A percentile compares a stretch with the other conserved stretches of the same genome.
phyloP scores from a whole-genome alignment of 306 rosid species.

The Potentilla sterilis region DNA sequence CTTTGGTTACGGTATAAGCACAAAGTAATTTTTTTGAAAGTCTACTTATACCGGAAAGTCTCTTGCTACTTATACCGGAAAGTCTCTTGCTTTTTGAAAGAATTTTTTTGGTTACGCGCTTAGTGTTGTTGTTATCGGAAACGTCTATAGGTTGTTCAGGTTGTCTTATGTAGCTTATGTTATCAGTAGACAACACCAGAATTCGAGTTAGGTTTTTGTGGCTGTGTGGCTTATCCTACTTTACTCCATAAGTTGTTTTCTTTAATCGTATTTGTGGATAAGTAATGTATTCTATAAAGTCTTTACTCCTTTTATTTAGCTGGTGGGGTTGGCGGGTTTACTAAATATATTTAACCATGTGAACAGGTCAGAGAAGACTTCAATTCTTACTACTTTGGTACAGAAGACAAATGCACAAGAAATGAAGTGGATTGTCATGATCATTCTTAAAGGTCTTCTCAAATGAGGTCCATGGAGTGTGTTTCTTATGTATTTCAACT shows the following conservation, averaged over 20 bases:
- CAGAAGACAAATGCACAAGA: constrained; percentile 87
- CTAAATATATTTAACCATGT: constrained; percentile 22
- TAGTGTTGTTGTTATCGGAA: background rate
- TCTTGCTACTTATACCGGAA: no score
- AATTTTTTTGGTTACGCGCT: no score
- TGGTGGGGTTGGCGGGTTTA: no score
- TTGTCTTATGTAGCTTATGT: background rate
- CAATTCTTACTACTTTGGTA: constrained; percentile 73
- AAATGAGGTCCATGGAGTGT: constrained; percentile 17
- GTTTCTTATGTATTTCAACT: constrained; percentile 13
- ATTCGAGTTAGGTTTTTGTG: background rate
- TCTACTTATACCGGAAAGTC: no score
- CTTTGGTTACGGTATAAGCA: no score
- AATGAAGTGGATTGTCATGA: constrained; percentile 99
- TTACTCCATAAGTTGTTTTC: background rate
- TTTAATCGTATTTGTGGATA: background rate
- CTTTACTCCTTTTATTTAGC: no score
- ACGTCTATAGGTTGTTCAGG: background rate
- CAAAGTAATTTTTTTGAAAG: no score
- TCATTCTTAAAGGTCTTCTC: constrained; percentile 75
- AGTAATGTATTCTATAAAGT: background rate
- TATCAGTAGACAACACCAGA: background rate
- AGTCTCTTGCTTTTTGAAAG: no score
- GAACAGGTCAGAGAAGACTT: constrained; percentile 67
- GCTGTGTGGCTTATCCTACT: background rate